These are phyloP conservation scores for Whalleya microplaca DNA, from an alignment of 2,329 filamentous ascomycete genomes.

Conservation along the genomic window DNA sequence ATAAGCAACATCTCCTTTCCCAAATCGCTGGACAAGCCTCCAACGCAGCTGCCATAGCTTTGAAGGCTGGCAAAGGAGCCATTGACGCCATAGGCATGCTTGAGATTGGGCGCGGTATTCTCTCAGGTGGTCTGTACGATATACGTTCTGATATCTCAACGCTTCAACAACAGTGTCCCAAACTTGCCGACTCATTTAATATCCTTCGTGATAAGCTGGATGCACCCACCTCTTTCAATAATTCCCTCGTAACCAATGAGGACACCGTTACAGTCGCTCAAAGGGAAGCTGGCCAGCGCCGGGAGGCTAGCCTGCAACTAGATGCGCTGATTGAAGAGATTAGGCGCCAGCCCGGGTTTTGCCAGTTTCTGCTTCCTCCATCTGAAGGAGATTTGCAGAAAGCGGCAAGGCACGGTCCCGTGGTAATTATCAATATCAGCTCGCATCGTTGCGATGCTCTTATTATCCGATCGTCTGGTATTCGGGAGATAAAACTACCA, in stretches of 20 bases:
- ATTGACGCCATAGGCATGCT: slow-evolving; percentile 24
- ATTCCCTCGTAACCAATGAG: neutral
- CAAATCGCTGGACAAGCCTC: slow-evolving; percentile 23
- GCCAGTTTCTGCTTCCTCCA: slow-evolving; percentile 30
- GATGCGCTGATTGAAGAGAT: slow-evolving; percentile 19
- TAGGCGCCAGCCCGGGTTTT: slow-evolving; percentile 29
- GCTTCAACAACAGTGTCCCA: slow-evolving; percentile 1
- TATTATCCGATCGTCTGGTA: slow-evolving; percentile 26
- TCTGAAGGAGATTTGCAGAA: slow-evolving; percentile 21
- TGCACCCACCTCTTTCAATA: neutral
- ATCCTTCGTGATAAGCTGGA: slow-evolving; percentile 1
- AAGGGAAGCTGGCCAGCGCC: neutral
- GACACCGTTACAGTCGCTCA: neutral
- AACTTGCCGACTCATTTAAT: neutral
- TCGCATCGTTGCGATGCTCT: slow-evolving; percentile 36
- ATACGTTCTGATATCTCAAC: neutral
- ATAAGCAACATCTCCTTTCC: slow-evolving; percentile 27
- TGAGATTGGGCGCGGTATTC: slow-evolving; percentile 34
- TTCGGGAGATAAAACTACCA: slow-evolving; percentile 25
- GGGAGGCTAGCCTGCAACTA: slow-evolving; percentile 1
- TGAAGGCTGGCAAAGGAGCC: slow-evolving; percentile 14
- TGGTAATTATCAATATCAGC: slow-evolving; percentile 39
- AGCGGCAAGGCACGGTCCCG: slow-evolving; percentile 31
- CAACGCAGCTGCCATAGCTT: slow-evolving; percentile 27
- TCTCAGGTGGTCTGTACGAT: slow-evolving; percentile 22